Evolutionary conservation across 2,329 filamentous ascomycete genomes (phyloP).

Genomic region (Corynespora cassiicola): DNA sequence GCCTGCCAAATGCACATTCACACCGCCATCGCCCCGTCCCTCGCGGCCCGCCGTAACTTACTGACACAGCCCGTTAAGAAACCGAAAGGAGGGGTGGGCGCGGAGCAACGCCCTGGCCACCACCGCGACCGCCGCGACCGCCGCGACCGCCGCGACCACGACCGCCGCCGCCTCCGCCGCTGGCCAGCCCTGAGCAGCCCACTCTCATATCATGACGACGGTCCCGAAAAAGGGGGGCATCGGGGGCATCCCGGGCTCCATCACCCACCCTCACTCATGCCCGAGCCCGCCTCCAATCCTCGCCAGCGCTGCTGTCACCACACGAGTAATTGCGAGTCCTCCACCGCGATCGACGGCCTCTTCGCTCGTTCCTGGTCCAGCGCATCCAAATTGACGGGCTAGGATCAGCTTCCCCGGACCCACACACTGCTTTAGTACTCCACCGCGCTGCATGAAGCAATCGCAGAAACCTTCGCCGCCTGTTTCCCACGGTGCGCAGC

Average conservation of each 20-base stretch:
- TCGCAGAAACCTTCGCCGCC: conserved; percentile 8
- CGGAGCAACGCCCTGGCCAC: conserved; percentile 1
- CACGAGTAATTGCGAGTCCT: conserved; percentile 35
- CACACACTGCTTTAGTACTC: conserved; percentile 25
- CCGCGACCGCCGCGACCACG: conserved; percentile 7
- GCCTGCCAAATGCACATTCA: conserved; percentile 19
- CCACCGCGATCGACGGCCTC: conserved; percentile 35
- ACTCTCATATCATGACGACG: conserved; percentile 32
- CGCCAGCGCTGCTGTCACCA: too few relatives aligned
- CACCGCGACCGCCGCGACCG: too few relatives aligned
- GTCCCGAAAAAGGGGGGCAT: conserved; percentile 31
- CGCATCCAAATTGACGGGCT: conserved; percentile 39
- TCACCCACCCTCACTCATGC: conserved; percentile 32
- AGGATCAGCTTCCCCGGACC: conserved; percentile 45
- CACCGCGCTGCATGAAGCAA: conserved; percentile 18
- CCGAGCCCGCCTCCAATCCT: conserved; percentile 23
- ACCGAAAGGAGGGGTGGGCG: conserved; percentile 7
- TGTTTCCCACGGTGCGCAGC: too few relatives aligned
- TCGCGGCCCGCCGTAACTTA: conserved; percentile 22
- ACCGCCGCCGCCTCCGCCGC: conserved; percentile 3
- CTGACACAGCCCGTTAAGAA: conserved; percentile 23
- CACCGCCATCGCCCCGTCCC: conserved; percentile 28
- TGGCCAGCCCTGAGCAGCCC: conserved; percentile 21
- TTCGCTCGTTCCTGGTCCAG: conserved; percentile 42
- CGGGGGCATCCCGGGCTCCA: too few relatives aligned